phyloP scores from a whole-genome alignment of 129 eudicot species.

The Flaveria trinervia region DNA sequence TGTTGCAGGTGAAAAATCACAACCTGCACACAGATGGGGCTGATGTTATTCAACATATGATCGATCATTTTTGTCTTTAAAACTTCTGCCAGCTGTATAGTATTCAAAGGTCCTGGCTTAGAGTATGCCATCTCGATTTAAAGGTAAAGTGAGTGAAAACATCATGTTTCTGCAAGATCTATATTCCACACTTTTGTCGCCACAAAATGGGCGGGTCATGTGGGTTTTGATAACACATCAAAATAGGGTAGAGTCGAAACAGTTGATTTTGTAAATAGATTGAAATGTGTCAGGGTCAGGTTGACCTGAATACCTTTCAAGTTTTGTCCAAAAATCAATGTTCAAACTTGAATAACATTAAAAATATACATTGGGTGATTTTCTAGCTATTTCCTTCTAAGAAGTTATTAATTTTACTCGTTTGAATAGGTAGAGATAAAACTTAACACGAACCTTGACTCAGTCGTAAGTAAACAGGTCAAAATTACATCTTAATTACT shows the following conservation, averaged over 20 bases:
- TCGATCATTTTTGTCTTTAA: constrained; percentile 74
- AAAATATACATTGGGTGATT: background rate
- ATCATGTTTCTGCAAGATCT: constrained; percentile 2
- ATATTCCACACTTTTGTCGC: background rate
- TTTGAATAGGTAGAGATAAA: background rate
- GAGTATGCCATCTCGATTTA: background rate
- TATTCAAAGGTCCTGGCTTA: constrained; percentile 23
- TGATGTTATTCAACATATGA: constrained; percentile 93
- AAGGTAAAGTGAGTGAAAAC: constrained; percentile 25
- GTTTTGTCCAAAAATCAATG: background rate
- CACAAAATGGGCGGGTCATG: background rate
- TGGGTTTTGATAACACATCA: background rate
- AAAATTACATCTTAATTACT: background rate
- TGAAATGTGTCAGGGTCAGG: background rate
- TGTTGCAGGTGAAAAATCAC: constrained; percentile 64
- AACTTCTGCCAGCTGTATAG: constrained; percentile 24
- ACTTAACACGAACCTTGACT: background rate
- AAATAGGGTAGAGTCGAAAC: background rate
- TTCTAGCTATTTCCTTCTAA: background rate
- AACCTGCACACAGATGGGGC: constrained; percentile 81
- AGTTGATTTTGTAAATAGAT: background rate
- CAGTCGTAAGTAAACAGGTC: background rate
- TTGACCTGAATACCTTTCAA: background rate
- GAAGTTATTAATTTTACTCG: background rate
- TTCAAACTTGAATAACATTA: background rate